Evolutionary conservation across 441 rosid species (phyloP), one percentile per base, ranked within the genome.

Genomic region (Flueggea neowawraea): DNA sequence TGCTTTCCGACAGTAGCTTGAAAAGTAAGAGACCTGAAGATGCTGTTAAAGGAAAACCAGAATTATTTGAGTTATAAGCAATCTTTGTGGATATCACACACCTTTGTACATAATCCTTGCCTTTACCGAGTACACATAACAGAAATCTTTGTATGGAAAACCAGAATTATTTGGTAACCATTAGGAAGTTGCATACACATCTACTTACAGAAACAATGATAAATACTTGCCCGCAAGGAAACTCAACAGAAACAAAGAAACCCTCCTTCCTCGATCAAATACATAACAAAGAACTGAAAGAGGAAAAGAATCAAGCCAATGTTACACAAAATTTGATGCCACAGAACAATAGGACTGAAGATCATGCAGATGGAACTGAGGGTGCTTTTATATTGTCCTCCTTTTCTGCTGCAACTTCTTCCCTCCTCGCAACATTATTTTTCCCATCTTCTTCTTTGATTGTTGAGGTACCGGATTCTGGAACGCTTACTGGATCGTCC

Each of bases 401-500:
- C 50, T 47, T 47, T 6, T 14, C 41, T 3, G 12, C 50, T 12
- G 14, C 76, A 41, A 75, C 72, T 17, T 62, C 64, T 22, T 48
- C 44, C 51, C 36, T 52, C 7, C 55, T n/a, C 11, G 12, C 56
- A 10, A 31, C 49, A 11, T 9, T 17, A 6, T 2, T 12, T 53
- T 58, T 6, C 22, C 13, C 54, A 12, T 60, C 55, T 47, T 67
- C 69, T 48, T 45, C 74, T 31, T 61, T 64, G 0, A 73, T 73
- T 68, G 64, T 50, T 31, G 76, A 58, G 12, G 57, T 53, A 57
- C 67, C 28, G 49, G 68, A 54, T 10, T 15, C 55, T 14, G 78
- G 53, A 55, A 74, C 77, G 58, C 64, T 73, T 57, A 32, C 61
- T 2, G 69, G 57, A 61, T 50, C 78, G 69, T 69, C 73, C 17